Percentiles rank a stretch among this genome's conserved stretches.
Conservation (phyloP, 2,329 filamentous ascomycete genomes). For the Colletotrichum chrysophilum region DNA sequence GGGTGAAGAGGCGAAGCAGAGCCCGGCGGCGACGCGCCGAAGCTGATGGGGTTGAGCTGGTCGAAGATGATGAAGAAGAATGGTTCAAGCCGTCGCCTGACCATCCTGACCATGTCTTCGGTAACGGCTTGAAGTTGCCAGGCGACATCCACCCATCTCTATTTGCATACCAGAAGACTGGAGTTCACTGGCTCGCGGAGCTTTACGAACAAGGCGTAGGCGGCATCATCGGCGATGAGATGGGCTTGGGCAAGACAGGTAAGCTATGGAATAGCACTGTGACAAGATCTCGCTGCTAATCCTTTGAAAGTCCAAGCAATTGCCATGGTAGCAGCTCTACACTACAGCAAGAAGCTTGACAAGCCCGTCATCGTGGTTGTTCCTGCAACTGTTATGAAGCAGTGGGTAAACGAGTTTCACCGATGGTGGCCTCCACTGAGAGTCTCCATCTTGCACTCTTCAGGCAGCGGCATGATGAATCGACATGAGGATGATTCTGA, state of each 20-base stretch:
- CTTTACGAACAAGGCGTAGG: conserved; percentile 88
- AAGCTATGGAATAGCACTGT: not conserved
- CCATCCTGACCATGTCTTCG: conserved; percentile 75
- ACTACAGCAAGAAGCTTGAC: conserved; percentile 85
- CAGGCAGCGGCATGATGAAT: conserved; percentile 95
- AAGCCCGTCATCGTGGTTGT: conserved; percentile 92
- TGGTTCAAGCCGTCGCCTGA: conserved; percentile 90
- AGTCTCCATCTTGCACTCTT: conserved; percentile 93
- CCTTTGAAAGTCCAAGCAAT: conserved; percentile 56
- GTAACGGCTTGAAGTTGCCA: conserved; percentile 79
- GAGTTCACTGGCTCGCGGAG: conserved; percentile 95
- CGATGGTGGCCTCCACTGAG: conserved; percentile 99
- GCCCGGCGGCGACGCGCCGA: conserved; percentile 41
- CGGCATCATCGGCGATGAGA: conserved; percentile 95
- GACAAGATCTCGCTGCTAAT: conserved; percentile 2
- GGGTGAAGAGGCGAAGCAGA: conserved; percentile 63
- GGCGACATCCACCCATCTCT: conserved; percentile 92
- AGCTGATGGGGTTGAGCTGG: conserved; percentile 38
- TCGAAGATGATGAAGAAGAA: conserved; percentile 59
- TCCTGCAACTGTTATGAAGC: conserved; percentile 91
- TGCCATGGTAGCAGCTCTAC: conserved; percentile 85
- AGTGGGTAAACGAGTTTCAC: conserved; percentile 99
- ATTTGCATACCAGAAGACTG: conserved; percentile 97
- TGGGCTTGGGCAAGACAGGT: conserved; percentile 94
- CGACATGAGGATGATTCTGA: conserved; percentile 65